Percentiles rank a stretch among this genome's conserved stretches.
Evolutionary conservation across 176 grass and related monocot genomes (phyloP).

Genomic region (Oryza coarctata): DNA sequence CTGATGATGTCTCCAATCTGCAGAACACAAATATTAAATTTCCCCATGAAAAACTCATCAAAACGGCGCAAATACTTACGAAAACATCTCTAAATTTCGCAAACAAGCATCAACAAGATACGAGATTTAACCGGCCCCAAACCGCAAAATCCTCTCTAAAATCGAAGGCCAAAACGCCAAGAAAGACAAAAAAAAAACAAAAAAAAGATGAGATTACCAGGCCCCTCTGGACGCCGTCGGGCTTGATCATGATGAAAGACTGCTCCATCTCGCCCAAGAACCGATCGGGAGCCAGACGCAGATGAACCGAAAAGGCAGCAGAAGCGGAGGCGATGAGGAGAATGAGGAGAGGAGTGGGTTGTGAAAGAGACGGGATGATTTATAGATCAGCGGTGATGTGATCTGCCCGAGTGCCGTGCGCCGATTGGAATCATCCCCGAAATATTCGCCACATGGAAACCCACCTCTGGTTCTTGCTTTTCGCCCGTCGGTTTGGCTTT

Average conservation of each 20-base stretch:
- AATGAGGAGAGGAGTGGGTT: neutral
- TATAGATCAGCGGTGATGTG: neutral
- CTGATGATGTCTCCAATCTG: constrained; percentile 64
- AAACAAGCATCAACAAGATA: neutral
- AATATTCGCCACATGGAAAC: constrained; percentile 26
- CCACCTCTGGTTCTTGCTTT: too few species aligned
- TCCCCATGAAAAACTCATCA: neutral
- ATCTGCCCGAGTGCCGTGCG: neutral
- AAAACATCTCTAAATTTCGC: neutral
- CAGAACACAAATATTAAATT: neutral
- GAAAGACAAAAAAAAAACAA: neutral
- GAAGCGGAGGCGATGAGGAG: neutral
- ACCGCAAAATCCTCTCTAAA: neutral
- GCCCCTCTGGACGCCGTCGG: constrained; percentile 64
- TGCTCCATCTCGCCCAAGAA: constrained; percentile 42
- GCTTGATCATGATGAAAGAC: constrained; percentile 77
- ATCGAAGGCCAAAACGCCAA: neutral
- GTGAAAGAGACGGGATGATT: neutral
- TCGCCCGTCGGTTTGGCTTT: neutral
- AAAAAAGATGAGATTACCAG: constrained; percentile 31
- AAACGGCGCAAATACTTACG: neutral
- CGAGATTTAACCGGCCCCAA: neutral
- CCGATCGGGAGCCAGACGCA: neutral
- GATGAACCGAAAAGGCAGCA: neutral
- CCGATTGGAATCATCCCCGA: constrained; percentile 19